phyloP scores from a whole-genome alignment of 1,139 yeast genomes.

The Suhomyces guaymorum region DNA sequence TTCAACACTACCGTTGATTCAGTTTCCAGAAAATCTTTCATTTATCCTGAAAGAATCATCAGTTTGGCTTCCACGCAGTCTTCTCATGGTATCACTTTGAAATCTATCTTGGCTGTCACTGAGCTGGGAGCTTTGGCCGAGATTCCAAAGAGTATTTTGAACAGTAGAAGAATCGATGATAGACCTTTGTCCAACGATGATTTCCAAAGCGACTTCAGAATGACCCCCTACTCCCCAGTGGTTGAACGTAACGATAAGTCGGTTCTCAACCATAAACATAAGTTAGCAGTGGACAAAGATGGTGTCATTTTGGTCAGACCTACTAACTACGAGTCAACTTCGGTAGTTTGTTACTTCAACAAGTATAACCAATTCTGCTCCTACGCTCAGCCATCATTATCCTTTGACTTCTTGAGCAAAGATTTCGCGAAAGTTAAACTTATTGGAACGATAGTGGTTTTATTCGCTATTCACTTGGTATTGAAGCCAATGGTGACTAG shows the following conservation, averaged over 20 bases:
- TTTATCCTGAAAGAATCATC: conserved; percentile 57
- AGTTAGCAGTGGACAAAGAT: conserved; percentile 38
- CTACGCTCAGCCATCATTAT: conserved; percentile 74
- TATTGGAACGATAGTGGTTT: conserved; percentile 55
- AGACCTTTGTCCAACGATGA: conserved; percentile 57
- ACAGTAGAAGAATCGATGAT: conserved; percentile 60
- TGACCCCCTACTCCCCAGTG: conserved; percentile 67
- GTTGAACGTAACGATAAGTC: conserved; percentile 50
- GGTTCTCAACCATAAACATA: conserved; percentile 39
- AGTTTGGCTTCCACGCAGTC: conserved; percentile 62
- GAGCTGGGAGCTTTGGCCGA: conserved; percentile 64
- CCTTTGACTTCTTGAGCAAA: conserved; percentile 73
- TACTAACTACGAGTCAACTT: conserved; percentile 80
- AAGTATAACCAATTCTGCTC: conserved; percentile 72
- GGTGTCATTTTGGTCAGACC: conserved; percentile 52
- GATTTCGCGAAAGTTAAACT: conserved; percentile 70
- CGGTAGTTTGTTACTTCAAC: conserved; percentile 67
- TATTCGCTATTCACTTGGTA: conserved; percentile 42
- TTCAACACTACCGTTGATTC: conserved; percentile 25
- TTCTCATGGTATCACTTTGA: conserved; percentile 70
- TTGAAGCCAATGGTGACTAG: conserved; percentile 24
- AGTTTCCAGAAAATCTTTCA: conserved; percentile 55
- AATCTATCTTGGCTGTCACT: conserved; percentile 63
- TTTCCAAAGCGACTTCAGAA: conserved; percentile 56
- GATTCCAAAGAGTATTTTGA: conserved; percentile 66